Evolutionary conservation across 169 alveolate genomes (phyloP), one percentile per base, ranked within the genome.

Genomic region (Eimeria necatrix): DNA sequence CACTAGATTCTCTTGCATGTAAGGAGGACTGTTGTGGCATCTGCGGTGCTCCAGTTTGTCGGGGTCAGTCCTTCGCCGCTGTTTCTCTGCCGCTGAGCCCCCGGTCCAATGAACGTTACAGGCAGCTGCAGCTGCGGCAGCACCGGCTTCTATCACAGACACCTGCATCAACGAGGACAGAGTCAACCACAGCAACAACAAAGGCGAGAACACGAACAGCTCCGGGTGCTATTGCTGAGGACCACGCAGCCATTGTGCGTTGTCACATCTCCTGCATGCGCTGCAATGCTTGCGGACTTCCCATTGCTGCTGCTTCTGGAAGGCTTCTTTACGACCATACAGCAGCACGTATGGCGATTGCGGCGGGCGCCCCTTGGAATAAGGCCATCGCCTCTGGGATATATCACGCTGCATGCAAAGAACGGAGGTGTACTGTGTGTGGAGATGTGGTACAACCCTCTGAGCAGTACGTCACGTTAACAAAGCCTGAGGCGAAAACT

Each of bases 241-340:
- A 22, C 51, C 12, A 7, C 22, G 7, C 52, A 12, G 52, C 24
- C 22, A 18, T 53, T 22, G 83, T 73, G 83, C 24, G 52, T 20
- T 73, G 83, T 16, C 83, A 73, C 51, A 6, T 22, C 22, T 73
- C 83, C 24, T 73, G 83, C 52, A 26, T 73, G 83, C 83, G 51
- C 20, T 73, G 83, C 24, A 48, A n/a, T 4, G 56, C 24, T 5
- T 73, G 83, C 20, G 83, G 51, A n/a, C n/a, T 24, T 10, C 83
- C 83, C 20, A 48, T 73, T 32, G 83, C 20, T 4, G 56, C 5
- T 14, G 20, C 16, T 24, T 32, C 22, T 32, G 83, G 46, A 1
- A n/a, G 83, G 18, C 52, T 73, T 9, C 16, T 73, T 4, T 73
- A 73, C 20, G 83, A 24, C 20, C 20, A 32, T 9, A 16, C 83